phyloP scores from a whole-genome alignment of 345 rosid genomes.

The Salix exigua region DNA sequence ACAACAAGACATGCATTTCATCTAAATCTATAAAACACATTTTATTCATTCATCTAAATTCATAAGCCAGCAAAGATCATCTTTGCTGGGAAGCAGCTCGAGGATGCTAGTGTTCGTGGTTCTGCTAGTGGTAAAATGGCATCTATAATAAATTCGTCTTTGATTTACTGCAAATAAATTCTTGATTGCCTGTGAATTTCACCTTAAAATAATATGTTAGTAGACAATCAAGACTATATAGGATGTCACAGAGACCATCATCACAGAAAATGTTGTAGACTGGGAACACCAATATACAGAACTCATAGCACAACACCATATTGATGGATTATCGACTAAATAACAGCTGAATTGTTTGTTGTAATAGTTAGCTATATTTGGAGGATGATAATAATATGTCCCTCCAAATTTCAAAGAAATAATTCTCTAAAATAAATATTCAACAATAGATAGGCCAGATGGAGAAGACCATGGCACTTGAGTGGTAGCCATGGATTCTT shows the following conservation, averaged over 20 bases:
- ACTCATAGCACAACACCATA: too few species aligned
- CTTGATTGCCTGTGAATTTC: neutral
- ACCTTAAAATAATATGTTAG: neutral
- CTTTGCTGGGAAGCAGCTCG: neutral
- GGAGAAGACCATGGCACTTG: conserved; percentile 66
- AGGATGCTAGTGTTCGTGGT: neutral
- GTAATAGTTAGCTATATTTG: neutral
- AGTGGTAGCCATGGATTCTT: conserved; percentile 41
- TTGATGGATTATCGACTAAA: too few species aligned
- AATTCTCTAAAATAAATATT: conserved; percentile 49
- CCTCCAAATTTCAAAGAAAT: neutral
- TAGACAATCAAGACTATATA: too few species aligned
- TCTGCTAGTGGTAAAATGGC: neutral
- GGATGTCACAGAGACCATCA: too few species aligned
- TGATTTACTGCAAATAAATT: neutral
- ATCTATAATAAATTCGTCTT: neutral
- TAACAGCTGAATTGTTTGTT: neutral
- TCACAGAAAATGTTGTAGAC: too few species aligned
- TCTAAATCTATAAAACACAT: too few species aligned
- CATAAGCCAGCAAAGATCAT: neutral
- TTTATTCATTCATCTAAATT: too few species aligned
- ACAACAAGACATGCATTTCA: too few species aligned
- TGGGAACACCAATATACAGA: too few species aligned
- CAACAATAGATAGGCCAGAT: conserved; percentile 38
- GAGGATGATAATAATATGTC: neutral